A percentile compares a stretch with the other conserved stretches of the same genome.
Conservation (phyloP, 106 monocot genomes). For the Dioscorea alata region DNA sequence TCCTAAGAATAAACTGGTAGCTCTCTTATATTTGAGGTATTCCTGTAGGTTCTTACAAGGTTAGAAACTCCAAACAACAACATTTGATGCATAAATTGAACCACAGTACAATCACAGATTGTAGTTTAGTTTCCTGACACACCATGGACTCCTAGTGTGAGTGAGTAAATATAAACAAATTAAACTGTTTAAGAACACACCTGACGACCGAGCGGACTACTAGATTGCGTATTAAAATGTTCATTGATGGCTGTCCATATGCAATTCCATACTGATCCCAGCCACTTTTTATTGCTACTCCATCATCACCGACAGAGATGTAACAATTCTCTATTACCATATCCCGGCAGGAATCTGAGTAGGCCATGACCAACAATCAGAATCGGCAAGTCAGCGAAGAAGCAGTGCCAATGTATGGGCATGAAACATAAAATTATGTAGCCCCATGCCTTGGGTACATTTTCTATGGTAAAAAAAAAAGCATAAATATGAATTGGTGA, state of each 20-base stretch:
- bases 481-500: neutral
- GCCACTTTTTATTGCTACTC: slow-evolving; percentile 84
- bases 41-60: too few relatives aligned
- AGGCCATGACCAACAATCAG: slow-evolving; percentile 1
- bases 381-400: neutral
- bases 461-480: neutral
- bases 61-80: too few relatives aligned
- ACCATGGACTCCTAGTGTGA: too few relatives aligned
- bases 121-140: too few relatives aligned
- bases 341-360: slow-evolving; percentile 76
- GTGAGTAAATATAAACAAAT: neutral
- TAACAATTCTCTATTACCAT: slow-evolving; percentile 89
- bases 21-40: too few relatives aligned
- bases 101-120: too few relatives aligned
- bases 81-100: too few relatives aligned
- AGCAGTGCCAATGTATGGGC: too few relatives aligned
- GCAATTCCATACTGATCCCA: slow-evolving; percentile 92
- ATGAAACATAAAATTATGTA: too few relatives aligned
- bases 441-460: too few relatives aligned
- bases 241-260: slow-evolving; percentile 64
- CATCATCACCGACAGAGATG: slow-evolving; percentile 87
- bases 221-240: slow-evolving; percentile 66
- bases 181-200: slow-evolving; percentile 14
- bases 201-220: slow-evolving; percentile 61
- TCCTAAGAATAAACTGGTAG: too few relatives aligned